phyloP scores from a whole-genome alignment of 108 stramenopile species.

The Fragilariopsis cylindrus region DNA sequence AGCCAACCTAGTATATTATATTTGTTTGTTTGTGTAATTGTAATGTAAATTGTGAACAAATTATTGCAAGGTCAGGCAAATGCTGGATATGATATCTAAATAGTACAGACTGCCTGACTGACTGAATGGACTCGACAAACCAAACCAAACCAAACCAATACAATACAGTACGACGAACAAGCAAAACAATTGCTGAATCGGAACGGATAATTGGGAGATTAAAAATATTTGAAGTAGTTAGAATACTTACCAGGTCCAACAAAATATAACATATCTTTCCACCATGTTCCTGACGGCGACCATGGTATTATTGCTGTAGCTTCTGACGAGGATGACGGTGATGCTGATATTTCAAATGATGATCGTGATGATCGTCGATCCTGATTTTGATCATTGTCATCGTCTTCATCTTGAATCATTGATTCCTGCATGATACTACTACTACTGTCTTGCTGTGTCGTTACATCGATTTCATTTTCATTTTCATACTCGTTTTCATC shows the following conservation, averaged over 20 bases:
- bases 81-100: background rate
- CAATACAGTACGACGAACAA: too few species aligned
- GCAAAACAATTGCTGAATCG: too few species aligned
- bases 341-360: too few species aligned
- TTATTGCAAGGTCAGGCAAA: background rate
- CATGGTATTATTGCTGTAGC: conserved; percentile 2
- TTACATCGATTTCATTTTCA: too few species aligned
- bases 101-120: background rate
- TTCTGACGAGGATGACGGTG: background rate
- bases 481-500: too few species aligned
- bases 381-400: too few species aligned
- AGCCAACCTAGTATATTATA: conserved; percentile 49
- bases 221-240: background rate
- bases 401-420: too few species aligned
- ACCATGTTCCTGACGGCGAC: conserved; percentile 33
- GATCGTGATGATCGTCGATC: too few species aligned
- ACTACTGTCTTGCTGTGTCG: too few species aligned
- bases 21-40: background rate
- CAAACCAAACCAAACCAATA: background rate
- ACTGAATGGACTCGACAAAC: conserved; percentile 1
- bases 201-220: too few species aligned
- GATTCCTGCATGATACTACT: too few species aligned
- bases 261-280: conserved; percentile 55
- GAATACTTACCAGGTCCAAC: conserved; percentile 36
- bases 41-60: background rate